Base-by-base conservation (phyloP, 2,329 filamentous ascomycete genomes). In the Dendrostoma leiphaemia region DNA sequence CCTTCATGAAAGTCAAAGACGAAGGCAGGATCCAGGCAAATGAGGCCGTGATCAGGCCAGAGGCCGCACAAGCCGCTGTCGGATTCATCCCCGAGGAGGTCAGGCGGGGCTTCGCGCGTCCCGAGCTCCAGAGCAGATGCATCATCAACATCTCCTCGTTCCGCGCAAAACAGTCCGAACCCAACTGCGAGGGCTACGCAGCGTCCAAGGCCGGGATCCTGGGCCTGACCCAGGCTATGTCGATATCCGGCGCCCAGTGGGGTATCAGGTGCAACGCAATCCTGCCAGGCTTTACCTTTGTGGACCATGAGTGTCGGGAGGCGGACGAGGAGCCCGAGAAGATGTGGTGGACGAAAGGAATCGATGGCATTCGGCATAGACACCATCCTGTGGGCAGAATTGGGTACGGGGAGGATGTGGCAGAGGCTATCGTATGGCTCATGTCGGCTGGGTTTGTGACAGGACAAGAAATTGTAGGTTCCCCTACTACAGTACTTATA, bases 161-260 rank as follows among this genome's bases (percentile, higher is more conserved):
- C 65, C 71, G 75, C 10, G 74, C 74, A 15, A 65, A 73, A 34
- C 71, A 74, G 56, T 71, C 67, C 28, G 75, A 78, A 59, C 69
- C 72, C 4, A 76, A 78, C 60, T 74, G 76, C 59, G 75, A 78
- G 58, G 74, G 74, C 3, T 78, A 80, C 61, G 77, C 75, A 17
- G 62, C 65, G 3, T 69, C 67, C 43, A 73, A 72, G 65, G 65
- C 69, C 6, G 71, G 67, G 0, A 59, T 69, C 51, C 56, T 71
- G 19, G 69, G 70, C 1, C 61, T 72, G 23, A 70, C 65, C 45
- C 67, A 70, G 54, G 65, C 63, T 51, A 71, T 71, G 69, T 68
- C 70, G 15, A 61, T 72, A 32, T 68, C 64, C 23, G 60, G 67
- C 13, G 56, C 61, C 48, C 55, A 61, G 24, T 67, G 64, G 60